phyloP scores from a whole-genome alignment of 768 basidiomycete species.

The Tremella yokohamensis region DNA sequence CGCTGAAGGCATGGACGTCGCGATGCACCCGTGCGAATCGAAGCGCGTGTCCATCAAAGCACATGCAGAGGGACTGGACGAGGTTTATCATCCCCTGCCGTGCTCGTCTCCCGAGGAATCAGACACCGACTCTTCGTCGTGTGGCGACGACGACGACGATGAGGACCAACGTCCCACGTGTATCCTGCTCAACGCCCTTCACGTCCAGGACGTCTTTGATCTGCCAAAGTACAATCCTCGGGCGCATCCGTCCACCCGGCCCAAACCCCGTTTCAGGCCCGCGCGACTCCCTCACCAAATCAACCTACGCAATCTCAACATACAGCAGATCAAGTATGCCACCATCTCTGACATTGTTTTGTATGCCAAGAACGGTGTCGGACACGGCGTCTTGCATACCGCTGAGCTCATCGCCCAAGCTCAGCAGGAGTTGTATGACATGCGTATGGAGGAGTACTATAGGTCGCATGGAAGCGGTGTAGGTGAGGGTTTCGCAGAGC shows the following conservation, averaged over 20 bases:
- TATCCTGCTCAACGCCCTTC: constrained; percentile 39
- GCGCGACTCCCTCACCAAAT: constrained; percentile 41
- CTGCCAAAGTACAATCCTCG: constrained; percentile 20
- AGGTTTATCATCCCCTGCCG: constrained; percentile 23
- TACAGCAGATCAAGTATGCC: constrained; percentile 51
- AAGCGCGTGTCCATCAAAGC: constrained; percentile 29
- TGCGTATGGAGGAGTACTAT: constrained; percentile 40
- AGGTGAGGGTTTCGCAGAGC: constrained; percentile 35
- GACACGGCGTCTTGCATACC: constrained; percentile 39
- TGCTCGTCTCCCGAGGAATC: constrained; percentile 13
- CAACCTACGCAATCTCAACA: constrained; percentile 48
- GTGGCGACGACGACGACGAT: constrained; percentile 14
- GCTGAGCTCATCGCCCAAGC: constrained; percentile 47
- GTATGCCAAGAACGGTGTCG: constrained; percentile 39
- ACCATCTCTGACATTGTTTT: constrained; percentile 50
- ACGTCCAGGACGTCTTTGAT: constrained; percentile 42
- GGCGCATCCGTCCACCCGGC: neutral
- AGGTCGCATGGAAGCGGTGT: constrained; percentile 5
- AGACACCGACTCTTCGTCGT: constrained; percentile 8
- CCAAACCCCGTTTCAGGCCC: constrained; percentile 26
- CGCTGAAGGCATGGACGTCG: constrained; percentile 24
- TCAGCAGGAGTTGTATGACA: constrained; percentile 42
- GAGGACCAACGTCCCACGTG: constrained; percentile 31
- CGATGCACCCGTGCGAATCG: constrained; percentile 44
- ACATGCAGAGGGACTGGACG: constrained; percentile 21